A percentile compares a stretch with the other conserved stretches of the same genome.
Conservation (phyloP, 495 filamentous ascomycete species). For the Astrocystis sublimbata region DNA sequence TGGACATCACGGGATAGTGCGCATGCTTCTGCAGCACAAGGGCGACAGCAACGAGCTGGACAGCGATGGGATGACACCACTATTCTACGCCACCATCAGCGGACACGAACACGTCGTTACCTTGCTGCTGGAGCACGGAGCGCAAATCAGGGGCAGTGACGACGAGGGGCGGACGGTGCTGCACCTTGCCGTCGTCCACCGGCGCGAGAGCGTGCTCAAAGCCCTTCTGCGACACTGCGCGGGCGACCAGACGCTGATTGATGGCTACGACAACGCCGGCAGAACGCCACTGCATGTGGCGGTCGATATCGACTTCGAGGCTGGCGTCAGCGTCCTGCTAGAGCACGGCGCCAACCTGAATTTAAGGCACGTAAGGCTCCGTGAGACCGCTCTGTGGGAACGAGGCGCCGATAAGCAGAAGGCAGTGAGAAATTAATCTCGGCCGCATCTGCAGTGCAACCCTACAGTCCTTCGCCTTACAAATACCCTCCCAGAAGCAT, state of each 20-base stretch:
- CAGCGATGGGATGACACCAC: slow-evolving; percentile 30
- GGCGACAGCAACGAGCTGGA: slow-evolving; percentile 30
- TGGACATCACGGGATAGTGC: slow-evolving; percentile 24
- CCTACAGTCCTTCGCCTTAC: no score
- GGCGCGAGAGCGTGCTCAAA: neutral
- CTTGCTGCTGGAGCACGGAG: slow-evolving; percentile 23
- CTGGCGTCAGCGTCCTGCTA: neutral
- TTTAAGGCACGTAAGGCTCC: neutral
- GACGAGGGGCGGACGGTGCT: neutral
- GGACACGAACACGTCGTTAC: slow-evolving; percentile 21
- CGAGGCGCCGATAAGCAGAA: no score
- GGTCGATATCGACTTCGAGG: neutral
- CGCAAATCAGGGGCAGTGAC: neutral
- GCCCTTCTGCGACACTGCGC: neutral
- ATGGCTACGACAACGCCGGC: neutral
- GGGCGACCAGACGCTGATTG: neutral
- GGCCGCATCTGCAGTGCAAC: no score
- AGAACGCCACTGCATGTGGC: neutral
- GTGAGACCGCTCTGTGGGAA: no score
- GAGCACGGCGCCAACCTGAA: neutral
- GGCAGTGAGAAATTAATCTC: no score
- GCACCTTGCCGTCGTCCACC: neutral
- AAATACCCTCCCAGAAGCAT: no score
- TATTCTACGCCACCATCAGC: slow-evolving; percentile 21
- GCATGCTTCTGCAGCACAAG: slow-evolving; percentile 22